phyloP scores from a whole-genome alignment of 345 rosid species.

The Eucalyptus marginata region DNA sequence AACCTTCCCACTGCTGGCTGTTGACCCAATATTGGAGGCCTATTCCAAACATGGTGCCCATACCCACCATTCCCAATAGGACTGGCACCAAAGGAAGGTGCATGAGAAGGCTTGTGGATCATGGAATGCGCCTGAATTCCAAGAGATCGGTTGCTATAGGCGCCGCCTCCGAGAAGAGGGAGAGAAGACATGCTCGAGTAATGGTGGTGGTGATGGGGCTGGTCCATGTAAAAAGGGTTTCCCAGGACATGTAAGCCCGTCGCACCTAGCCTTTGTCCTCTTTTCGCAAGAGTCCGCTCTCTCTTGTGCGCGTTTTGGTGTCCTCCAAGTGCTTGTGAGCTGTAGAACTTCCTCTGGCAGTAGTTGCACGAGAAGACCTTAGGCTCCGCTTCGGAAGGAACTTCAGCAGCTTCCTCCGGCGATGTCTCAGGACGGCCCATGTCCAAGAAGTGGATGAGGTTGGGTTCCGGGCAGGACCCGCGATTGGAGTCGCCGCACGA shows the following conservation, averaged over 20 bases:
- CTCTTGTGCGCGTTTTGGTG: constrained; percentile 28
- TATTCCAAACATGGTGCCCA: neutral
- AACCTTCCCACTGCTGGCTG: constrained; percentile 1
- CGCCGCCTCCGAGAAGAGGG: constrained; percentile 17
- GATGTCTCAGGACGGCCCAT: constrained; percentile 3
- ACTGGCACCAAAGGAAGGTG: neutral
- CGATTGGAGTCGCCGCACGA: constrained; percentile 9
- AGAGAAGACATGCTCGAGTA: constrained; percentile 27
- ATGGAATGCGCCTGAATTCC: constrained; percentile 23
- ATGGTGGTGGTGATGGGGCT: constrained; percentile 1
- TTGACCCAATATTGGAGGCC: neutral
- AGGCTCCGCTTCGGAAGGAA: constrained; percentile 9
- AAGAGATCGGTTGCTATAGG: constrained; percentile 12
- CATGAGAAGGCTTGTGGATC: constrained; percentile 4
- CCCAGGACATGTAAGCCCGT: constrained; percentile 15
- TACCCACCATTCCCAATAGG: neutral
- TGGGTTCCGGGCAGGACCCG: constrained; percentile 44
- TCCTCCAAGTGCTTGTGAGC: constrained; percentile 23
- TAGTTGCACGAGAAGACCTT: constrained; percentile 21
- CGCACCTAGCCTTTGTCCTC: constrained; percentile 1
- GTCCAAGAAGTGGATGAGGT: constrained; percentile 41
- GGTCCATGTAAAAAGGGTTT: constrained; percentile 21
- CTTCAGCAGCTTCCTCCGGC: neutral
- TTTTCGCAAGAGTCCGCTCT: constrained; percentile 36
- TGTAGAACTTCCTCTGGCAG: constrained; percentile 22